Evolutionary conservation across 2,329 filamentous ascomycete species (phyloP), one percentile per base, ranked within the genome.

Genomic region (Camillea tinctor): DNA sequence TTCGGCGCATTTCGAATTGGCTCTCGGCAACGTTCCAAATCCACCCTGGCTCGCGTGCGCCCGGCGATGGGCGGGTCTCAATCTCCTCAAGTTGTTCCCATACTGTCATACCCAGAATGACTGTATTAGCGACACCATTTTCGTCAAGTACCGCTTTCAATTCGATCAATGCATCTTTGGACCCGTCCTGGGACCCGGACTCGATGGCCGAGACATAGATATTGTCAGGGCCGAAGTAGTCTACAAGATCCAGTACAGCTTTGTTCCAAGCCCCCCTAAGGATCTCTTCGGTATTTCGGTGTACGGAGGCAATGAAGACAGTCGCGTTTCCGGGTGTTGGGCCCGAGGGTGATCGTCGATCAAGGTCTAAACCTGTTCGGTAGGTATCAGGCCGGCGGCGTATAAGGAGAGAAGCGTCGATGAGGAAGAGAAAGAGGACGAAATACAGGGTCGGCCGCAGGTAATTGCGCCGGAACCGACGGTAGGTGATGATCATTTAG

Each of bases 131-230:
- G 3, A 88, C 82, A 5, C 79, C 77, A 30, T 81, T 70, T 21
- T 73, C 70, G 9, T 81, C 82, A 15, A 91, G 77, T 30, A 79
- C 72, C 2, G 65, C 68, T 64, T 88, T 83, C 9, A 91, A 76
- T 17, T 84, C 80, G 50, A 76, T 75, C 64, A 91, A 74, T 1
- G 84, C 85, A 11, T 78, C 84, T 70, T 90, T 90, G 4, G 86
- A 87, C 57, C 85, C 75, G 72, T 91, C 89, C 73, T 84, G 87
- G 60, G 86, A 89, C 2, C 88, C 88, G 55, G 85, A 88, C 72
- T 91, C 88, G 66, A 87, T 82, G 20, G 90, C 82, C 36, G 83
- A 85, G 59, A 92, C 79, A 70, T 83, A 88, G 3, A 90, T 82
- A 69, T 89, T 89, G 17, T 83, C 80, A 1, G 81, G 71, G 0